Base-by-base conservation (phyloP, 768 basidiomycete genomes). In the Obba rivulosa region DNA sequence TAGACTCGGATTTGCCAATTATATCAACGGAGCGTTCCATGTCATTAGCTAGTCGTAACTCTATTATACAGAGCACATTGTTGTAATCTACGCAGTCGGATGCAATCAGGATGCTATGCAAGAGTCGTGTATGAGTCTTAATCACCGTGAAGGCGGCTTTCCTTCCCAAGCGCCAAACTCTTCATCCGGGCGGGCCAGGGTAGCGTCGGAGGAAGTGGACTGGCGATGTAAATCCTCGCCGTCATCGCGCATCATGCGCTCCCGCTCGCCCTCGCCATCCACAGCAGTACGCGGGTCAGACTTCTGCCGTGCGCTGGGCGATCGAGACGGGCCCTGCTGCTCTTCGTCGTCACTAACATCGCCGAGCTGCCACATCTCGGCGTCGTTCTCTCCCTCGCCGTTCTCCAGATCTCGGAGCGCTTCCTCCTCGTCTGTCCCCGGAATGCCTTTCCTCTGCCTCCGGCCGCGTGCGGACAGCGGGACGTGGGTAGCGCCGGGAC, bases 301-400 rank as follows among this genome's bases (percentile, higher is more conserved):
- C 59, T 57, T 42, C 46, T 55, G 37, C 4, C 14, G 37, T 38
- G 47, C 8, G 21, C 39, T 50, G 58, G 62, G 43, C 62, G 64
- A 45, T 54, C 63, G 23, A 66, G 52, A 13, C 64, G 70, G 54
- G 71, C 69, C 70, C 35, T 73, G 74, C 24, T 75, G 75, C 9
- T 76, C 78, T 18, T 87, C 85, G 4, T 81, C 80, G 43, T 87
- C 87, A 48, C 83, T 85, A 20, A 70, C 78, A 22, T 86, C 80
- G 2, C 89, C 86, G 2, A 92, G 72, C 40, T 83, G 75, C 88
- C 89, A 92, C 35, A 83, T 57, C 16, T 70, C 74, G 41, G 57
- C 56, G 7, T 76, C 69, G 22, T 69, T 68, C 3, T 72, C 73
- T 1, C 68, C 73, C 36, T 71, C 74, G 17, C 61, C 66, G 37